Conservation (phyloP, 805 yeast genomes). For the Clavispora vitiphila region DNA sequence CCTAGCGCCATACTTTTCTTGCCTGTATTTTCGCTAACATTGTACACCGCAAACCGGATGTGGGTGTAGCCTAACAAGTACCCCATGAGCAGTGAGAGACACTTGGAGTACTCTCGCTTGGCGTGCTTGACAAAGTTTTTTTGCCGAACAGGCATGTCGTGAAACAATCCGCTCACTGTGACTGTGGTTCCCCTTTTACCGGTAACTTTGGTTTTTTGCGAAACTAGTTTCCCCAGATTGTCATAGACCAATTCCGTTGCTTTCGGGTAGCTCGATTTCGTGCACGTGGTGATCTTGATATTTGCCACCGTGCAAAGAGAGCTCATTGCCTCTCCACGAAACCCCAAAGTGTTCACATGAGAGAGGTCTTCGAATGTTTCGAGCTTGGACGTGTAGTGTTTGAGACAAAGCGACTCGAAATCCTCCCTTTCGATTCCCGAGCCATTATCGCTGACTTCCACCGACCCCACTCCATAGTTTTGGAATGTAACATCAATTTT, state of each 20-base stretch:
- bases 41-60: constrained; percentile 57
- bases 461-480: constrained; percentile 66
- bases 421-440: constrained; percentile 54
- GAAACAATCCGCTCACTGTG: constrained; percentile 53
- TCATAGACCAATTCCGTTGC: constrained; percentile 56
- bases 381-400: constrained; percentile 67
- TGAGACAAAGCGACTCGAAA: constrained; percentile 49
- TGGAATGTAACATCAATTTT: constrained; percentile 63
- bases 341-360: constrained; percentile 55
- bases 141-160: constrained; percentile 73
- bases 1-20: constrained; percentile 53
- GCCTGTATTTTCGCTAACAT: constrained; percentile 34
- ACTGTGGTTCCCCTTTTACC: constrained; percentile 71
- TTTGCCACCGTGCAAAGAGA: constrained; percentile 55
- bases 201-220: constrained; percentile 29
- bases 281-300: constrained; percentile 48
- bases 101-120: constrained; percentile 67
- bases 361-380: constrained; percentile 49
- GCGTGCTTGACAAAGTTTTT: constrained; percentile 64
- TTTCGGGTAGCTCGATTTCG: constrained; percentile 43
- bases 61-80: constrained; percentile 59
- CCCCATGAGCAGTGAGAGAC: constrained; percentile 58
- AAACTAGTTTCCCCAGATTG: constrained; percentile 45
- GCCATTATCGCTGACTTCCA: constrained; percentile 70
- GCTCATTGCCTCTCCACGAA: constrained; percentile 78